Conservation (phyloP, 192 early-diverging fungal genomes). For the Coemansia sp. region DNA sequence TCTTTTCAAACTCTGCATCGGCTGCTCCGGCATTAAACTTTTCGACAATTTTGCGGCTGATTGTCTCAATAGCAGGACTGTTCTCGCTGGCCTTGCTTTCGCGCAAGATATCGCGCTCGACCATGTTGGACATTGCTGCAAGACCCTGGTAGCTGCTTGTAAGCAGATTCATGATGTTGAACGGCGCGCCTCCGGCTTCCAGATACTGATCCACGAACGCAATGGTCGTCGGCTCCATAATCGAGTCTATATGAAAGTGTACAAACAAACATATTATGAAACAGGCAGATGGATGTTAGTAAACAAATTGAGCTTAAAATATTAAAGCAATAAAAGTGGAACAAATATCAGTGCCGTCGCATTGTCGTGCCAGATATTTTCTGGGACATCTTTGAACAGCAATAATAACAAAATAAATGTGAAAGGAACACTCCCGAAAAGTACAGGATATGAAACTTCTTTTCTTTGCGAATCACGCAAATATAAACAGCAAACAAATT, state of each 20-base stretch:
- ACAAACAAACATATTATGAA: background rate
- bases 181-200: constrained; percentile 45
- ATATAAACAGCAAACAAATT: too few species aligned
- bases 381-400: background rate
- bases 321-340: too few species aligned
- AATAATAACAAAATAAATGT: background rate
- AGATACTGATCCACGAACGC: constrained; percentile 41
- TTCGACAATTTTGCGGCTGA: constrained; percentile 61
- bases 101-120: constrained; percentile 18
- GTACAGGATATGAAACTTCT: too few species aligned
- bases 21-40: constrained; percentile 60
- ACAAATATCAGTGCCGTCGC: too few species aligned
- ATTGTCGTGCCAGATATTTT: too few species aligned
- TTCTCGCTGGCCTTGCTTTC: constrained; percentile 11
- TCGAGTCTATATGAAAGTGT: constrained; percentile 29
- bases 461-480: too few species aligned
- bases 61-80: constrained; percentile 35
- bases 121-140: constrained; percentile 45
- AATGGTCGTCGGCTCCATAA: constrained; percentile 47
- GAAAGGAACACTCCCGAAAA: background rate
- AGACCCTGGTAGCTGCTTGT: constrained; percentile 46
- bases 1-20: constrained; percentile 55
- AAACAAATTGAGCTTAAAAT: background rate
- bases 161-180: constrained; percentile 46
- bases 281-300: background rate